Evolutionary conservation across 768 basidiomycete genomes (phyloP).

Genomic region (Termitomyces sp.): DNA sequence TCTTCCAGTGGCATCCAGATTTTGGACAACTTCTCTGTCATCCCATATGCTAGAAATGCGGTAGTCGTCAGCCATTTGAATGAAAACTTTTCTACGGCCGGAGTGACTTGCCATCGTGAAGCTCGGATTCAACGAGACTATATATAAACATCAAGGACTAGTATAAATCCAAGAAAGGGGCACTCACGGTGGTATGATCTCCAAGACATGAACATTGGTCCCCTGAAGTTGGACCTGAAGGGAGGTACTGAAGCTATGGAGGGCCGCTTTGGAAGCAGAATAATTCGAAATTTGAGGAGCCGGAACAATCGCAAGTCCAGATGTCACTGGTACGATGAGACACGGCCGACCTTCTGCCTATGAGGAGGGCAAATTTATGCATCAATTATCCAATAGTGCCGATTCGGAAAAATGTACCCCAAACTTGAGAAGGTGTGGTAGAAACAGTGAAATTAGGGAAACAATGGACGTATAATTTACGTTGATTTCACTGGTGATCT

Average conservation of each 20-base stretch:
- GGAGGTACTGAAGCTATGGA: constrained; percentile 46
- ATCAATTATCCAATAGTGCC: background rate
- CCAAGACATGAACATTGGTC: constrained; percentile 48
- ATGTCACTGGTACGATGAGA: constrained; percentile 47
- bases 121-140: constrained; percentile 56
- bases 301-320: constrained; percentile 45
- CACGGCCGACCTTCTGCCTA: constrained; percentile 41
- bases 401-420: constrained; percentile 29
- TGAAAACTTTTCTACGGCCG: background rate
- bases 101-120: constrained; percentile 45
- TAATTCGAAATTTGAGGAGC: constrained; percentile 40
- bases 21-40: constrained; percentile 38
- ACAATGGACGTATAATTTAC: constrained; percentile 51
- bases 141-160: background rate
- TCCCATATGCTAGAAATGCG: constrained; percentile 41
- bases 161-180: background rate
- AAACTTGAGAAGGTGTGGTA: constrained; percentile 52
- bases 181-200: constrained; percentile 55
- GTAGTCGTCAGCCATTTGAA: background rate
- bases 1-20: constrained; percentile 50
- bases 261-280: constrained; percentile 52
- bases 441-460: constrained; percentile 40
- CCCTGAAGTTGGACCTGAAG: constrained; percentile 40
- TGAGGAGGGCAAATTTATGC: background rate
- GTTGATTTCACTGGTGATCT: constrained; percentile 39